A percentile compares a stretch with the other conserved stretches of the same genome.
Conservation (phyloP, 345 rosid species). For the Eucalyptus cloeziana region DNA sequence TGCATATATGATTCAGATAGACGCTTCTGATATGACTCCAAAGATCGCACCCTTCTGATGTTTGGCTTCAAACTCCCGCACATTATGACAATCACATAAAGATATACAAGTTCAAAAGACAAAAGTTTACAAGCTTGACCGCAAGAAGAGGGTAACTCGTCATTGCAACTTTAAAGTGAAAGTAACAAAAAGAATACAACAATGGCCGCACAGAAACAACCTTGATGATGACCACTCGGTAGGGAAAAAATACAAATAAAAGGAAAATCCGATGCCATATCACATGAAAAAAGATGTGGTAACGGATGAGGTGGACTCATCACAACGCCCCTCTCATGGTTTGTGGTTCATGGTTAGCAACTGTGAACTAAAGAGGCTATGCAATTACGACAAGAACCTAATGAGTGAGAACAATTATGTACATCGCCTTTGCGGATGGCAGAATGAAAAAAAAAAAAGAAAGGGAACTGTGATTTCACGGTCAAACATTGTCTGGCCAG, state of each 20-base stretch:
- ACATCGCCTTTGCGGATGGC: not conserved
- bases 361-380: not conserved
- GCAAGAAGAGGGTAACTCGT: not conserved
- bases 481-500: slow-evolving; percentile 92
- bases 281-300: not conserved
- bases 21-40: not conserved
- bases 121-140: not conserved
- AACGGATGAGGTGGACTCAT: not conserved
- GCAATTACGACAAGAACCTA: not conserved
- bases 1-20: not conserved
- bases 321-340: not conserved
- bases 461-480: not conserved
- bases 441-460: not conserved
- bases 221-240: not conserved
- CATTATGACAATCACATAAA: not conserved
- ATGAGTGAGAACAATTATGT: not conserved
- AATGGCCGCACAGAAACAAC: not conserved
- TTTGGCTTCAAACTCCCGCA: not conserved
- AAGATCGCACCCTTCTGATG: not conserved
- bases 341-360: not conserved
- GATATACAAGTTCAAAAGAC: not conserved
- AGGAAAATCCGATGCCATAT: not conserved
- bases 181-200: not conserved
- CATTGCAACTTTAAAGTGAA: not conserved
- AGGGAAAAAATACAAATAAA: not conserved